Base-by-base conservation (phyloP, 2,329 filamentous ascomycete species). In the Diaporthe capsici region DNA sequence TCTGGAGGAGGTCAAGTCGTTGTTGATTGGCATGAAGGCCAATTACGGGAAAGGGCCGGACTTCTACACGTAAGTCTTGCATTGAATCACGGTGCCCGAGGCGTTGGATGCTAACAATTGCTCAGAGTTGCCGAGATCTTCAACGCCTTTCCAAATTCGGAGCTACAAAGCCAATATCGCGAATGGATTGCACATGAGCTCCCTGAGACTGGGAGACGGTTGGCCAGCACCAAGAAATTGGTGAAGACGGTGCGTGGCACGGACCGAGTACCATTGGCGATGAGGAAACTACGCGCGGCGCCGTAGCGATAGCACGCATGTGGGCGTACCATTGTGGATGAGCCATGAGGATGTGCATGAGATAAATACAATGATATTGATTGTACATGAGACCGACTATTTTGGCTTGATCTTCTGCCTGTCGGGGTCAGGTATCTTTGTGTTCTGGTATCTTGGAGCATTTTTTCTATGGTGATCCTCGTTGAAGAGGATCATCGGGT, bases 401-500 rank as follows among this genome's bases (percentile, higher is more conserved):
- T 42, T 58, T 12, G 74, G 68, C 73, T 68, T 70, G 61, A 75
- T 57, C 70, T 51, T 76, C 20, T 60, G 51, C 42, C 31, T 68
- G 25, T 58, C 47, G 2, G 63, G 55, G 22, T 74, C 75, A n/a
- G 75, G 75, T 55, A 73, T 73, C 47, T 47, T 72, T 47, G 44
- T 55, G 68, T 73, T 75, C 63, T 77, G 70, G 34, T 77, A 77
- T 71, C 76, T 76, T 47, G 76, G 76, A 7, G 74, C 77, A 60
- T 77, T 72, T 34, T 72, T n/a, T 25, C 85, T 84, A 28, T 83
- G 77, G 17, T 84, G 80, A 13, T 39, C 37, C 37, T 39, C 10
- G 37, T 39, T 12, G 75, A 88, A 86, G 78, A 98, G 83, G 75
- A 98, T 88, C 84, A 97, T 94, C 4, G 97, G 97, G 86, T 99